phyloP scores from a whole-genome alignment of 139 green algal genomes.

The Haematococcus lacustris region DNA sequence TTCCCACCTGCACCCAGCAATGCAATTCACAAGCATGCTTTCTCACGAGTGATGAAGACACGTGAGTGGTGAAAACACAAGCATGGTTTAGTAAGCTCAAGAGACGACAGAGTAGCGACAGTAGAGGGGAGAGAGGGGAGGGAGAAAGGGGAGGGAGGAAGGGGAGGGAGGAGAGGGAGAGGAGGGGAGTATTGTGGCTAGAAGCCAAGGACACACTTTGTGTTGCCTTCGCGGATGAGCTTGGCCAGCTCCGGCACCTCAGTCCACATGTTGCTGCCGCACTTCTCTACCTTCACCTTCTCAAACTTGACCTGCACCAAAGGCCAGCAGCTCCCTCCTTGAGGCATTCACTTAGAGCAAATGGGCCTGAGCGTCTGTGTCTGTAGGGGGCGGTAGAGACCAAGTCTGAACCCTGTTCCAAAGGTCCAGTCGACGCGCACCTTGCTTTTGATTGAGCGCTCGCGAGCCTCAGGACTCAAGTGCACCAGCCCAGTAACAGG shows the following conservation, averaged over 20 bases:
- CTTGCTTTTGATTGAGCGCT: slow-evolving; percentile 21
- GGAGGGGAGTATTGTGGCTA: too few species aligned
- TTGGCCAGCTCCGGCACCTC: slow-evolving; percentile 48
- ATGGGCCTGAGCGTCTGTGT: neutral
- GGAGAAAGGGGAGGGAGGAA: too few species aligned
- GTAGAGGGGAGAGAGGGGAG: too few species aligned
- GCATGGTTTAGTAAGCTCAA: neutral
- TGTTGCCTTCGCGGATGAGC: slow-evolving; percentile 69
- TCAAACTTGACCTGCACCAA: slow-evolving; percentile 33
- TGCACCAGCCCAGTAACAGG: slow-evolving; percentile 60
- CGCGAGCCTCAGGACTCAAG: slow-evolving; percentile 47
- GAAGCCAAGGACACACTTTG: slow-evolving; percentile 42
- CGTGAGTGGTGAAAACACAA: neutral
- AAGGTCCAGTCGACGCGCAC: neutral
- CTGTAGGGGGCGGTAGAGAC: too few species aligned
- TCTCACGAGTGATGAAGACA: neutral
- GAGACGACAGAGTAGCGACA: too few species aligned
- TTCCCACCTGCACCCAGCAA: slow-evolving; percentile 32
- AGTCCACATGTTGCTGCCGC: slow-evolving; percentile 65
- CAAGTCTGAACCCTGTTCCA: too few species aligned
- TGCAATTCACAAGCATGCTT: neutral
- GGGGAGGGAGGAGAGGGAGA: too few species aligned
- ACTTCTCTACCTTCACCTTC: slow-evolving; percentile 79
- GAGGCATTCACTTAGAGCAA: neutral
- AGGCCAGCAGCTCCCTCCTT: neutral